Base-by-base conservation (phyloP, 495 filamentous ascomycete species). In the Rostrohypoxylon terebratum region DNA sequence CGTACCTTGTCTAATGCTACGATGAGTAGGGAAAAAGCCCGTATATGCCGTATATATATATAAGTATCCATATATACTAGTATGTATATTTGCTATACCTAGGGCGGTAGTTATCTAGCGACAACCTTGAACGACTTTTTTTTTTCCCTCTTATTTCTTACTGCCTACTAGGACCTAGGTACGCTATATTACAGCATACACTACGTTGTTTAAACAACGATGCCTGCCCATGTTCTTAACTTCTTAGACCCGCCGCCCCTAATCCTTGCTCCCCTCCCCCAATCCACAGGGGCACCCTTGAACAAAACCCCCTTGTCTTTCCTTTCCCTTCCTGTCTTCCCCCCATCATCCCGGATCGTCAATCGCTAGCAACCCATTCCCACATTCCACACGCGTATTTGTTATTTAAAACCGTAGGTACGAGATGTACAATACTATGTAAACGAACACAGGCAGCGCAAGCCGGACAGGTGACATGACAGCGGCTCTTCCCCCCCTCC, bases 401-500 rank as follows among this genome's bases (percentile, higher is more conserved):
- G n/a, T n/a, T n/a, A n/a, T n/a, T n/a, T 58, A 65, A 44, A 45
- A 42, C 38, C 42, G 42, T 45, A 65, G 34, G 9, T 10, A 13
- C 34, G 28, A 28, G 28, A 28, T 28, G 28, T 28, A 28, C 28
- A 4, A 28, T 28, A 28, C 28, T 28, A 28, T 28, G 44, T 38
- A 51, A 21, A 13, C 23, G 8, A 44, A 45, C 42, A 45, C 42
- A 45, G 20, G 42, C 21, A 42, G 38, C 38, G 38, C 38, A 42
- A 14, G 13, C 38, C 38, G 14, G 38, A 57, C 53, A 57, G 31
- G 53, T 57, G 31, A 59, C 55, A 23, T 70, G 60, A 60, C 68
- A 69, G 72, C 72, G 72, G 72, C 67, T 71, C 71, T 58, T 57
- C 40, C 59, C 38, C 65, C 45, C 66, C 31, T 40, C 57, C 62